These are phyloP conservation scores for Salix udensis DNA, from an alignment of 345 rosid species.

Conservation along the genomic window DNA sequence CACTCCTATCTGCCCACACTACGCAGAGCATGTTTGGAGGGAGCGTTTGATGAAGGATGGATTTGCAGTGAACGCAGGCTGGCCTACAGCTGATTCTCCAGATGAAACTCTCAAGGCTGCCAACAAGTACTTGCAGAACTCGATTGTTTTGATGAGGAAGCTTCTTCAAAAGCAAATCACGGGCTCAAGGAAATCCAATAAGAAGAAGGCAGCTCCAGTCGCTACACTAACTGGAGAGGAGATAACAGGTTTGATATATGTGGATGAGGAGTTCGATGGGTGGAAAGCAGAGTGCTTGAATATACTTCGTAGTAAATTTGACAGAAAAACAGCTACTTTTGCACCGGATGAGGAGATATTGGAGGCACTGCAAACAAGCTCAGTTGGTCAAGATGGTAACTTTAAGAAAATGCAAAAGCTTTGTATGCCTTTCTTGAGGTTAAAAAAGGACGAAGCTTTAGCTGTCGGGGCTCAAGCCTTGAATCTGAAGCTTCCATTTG, in stretches of 20 bases:
- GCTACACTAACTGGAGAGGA: slow-evolving; percentile 42
- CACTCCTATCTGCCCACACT: slow-evolving; percentile 91
- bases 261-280: slow-evolving; percentile 74
- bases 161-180: slow-evolving; percentile 63
- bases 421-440: slow-evolving; percentile 88
- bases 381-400: slow-evolving; percentile 52
- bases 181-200: slow-evolving; percentile 67
- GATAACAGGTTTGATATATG: slow-evolving; percentile 59
- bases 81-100: slow-evolving; percentile 74
- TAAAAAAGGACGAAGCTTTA: slow-evolving; percentile 74
- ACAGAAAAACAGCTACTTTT: slow-evolving; percentile 39
- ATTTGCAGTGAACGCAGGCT: slow-evolving; percentile 71
- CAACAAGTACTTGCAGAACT: slow-evolving; percentile 86
- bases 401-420: slow-evolving; percentile 61
- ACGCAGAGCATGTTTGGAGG: slow-evolving; percentile 88
- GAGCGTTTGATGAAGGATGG: slow-evolving; percentile 75
- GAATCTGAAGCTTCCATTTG: slow-evolving; percentile 76
- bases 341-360: slow-evolving; percentile 64
- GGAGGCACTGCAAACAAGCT: slow-evolving; percentile 50
- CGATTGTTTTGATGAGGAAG: slow-evolving; percentile 73
- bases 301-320: slow-evolving; percentile 61
- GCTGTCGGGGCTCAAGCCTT: slow-evolving; percentile 66
- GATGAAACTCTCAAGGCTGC: slow-evolving; percentile 77
- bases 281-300: slow-evolving; percentile 84
- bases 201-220: slow-evolving; percentile 53